Base-by-base conservation (phyloP, 2,329 filamentous ascomycete genomes). In the Beauveria scarabaeidicola region DNA sequence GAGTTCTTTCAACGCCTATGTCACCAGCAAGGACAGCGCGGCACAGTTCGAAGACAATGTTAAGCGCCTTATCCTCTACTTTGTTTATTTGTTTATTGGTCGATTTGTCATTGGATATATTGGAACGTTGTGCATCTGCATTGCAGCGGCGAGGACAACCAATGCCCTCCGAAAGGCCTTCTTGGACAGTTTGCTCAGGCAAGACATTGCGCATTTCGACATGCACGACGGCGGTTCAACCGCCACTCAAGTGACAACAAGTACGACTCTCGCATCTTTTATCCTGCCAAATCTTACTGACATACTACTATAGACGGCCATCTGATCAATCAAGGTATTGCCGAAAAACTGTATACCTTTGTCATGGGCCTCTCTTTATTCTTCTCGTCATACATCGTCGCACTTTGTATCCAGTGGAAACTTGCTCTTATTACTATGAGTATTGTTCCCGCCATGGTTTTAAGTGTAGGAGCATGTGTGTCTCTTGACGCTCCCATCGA, bases 151-250 rank as follows among this genome's bases (percentile, higher is more conserved):
- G 17, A 27, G 56, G n/a, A 59, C 56, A 7, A 59, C 56, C 29
- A 52, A 52, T 36, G 48, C 56, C 7, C 38, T 59, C 15, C 46
- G 56, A 15, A 59, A 59, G 47, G 48, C 46, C 15, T 52, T 59
- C 19, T 27, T 59, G 21, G 47, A 59, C 7, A 52, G 36, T 36
- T 19, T 52, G 29, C 47, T 59, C n/a, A 27, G 56, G 17, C 43
- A 59, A 32, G 56, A 59, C 17, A 52, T 59, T 8, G n/a, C 46
- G n/a, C 56, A 59, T 29, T 59, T 59, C 38, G 56, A 59, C 23
- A 21, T 27, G 17, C 23, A 25, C 5, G 48, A 29, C 23, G 47
- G 23, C 29, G 52, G 52, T n/a, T 55, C 52, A n/a, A 32, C 29
- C 5, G 52, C 52, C 41, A 43, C 52, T 23, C 52, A 55, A 36